Evolutionary conservation across 2,329 filamentous ascomycete species (phyloP).

Genomic region (Pyrenophora graminea): DNA sequence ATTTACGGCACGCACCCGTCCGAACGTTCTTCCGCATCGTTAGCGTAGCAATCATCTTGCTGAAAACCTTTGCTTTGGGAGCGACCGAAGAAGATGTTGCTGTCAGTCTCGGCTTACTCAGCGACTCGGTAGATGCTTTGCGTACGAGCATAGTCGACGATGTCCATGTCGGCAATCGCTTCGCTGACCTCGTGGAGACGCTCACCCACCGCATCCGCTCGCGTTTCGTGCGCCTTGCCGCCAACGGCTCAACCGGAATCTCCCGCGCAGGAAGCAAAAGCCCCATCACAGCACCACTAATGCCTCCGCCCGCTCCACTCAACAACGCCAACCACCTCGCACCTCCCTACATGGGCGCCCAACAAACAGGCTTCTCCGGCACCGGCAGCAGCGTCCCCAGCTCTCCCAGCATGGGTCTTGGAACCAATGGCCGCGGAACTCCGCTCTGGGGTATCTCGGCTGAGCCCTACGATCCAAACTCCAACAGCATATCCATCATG

Average conservation of each 20-base stretch:
- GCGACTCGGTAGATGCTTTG: constrained; percentile 73
- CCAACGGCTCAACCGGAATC: constrained; percentile 51
- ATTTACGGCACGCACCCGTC: constrained; percentile 80
- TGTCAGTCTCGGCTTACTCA: constrained; percentile 74
- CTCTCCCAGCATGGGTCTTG: constrained; percentile 33
- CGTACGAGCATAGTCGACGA: constrained; percentile 82
- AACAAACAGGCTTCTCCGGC: constrained; percentile 19
- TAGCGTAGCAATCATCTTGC: constrained; percentile 79
- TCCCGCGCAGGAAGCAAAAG: constrained; percentile 39
- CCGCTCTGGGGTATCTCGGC: constrained; percentile 51
- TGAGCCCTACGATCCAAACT: constrained; percentile 51
- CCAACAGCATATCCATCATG: constrained; percentile 53
- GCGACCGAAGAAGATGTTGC: constrained; percentile 78
- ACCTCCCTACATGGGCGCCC: constrained; percentile 18
- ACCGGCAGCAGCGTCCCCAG: constrained; percentile 31
- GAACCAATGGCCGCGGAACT: constrained; percentile 39
- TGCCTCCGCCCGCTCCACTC: constrained; percentile 36
- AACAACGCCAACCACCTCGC: constrained; percentile 21
- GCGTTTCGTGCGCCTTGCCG: constrained; percentile 66
- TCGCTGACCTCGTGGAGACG: constrained; percentile 80
- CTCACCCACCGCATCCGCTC: constrained; percentile 74
- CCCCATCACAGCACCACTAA: constrained; percentile 38
- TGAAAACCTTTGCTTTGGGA: constrained; percentile 82
- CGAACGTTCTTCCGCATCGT: constrained; percentile 87
- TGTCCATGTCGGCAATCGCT: constrained; percentile 81